These are phyloP conservation scores for Hyaloraphidium curvatum DNA, from an alignment of 192 early-diverging fungal species.

Conservation along the genomic window DNA sequence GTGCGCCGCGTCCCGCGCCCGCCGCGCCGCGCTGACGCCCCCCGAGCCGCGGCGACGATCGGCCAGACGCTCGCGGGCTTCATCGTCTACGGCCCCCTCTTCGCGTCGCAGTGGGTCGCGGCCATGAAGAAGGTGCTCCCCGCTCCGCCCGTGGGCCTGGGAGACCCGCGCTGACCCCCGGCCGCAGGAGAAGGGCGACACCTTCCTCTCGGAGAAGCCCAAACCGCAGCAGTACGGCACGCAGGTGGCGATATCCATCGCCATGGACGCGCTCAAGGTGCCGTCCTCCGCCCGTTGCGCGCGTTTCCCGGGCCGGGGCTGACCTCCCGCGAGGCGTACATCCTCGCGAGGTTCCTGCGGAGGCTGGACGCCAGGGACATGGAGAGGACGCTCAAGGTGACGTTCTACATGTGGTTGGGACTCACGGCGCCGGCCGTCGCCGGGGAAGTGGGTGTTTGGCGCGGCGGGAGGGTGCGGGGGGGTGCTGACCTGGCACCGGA, in stretches of 20 bases:
- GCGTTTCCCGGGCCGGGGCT: no score
- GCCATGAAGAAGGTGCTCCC: background rate
- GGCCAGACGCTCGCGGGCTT: background rate
- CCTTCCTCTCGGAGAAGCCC: background rate
- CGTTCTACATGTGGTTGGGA: no score
- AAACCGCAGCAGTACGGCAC: background rate
- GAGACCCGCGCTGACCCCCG: background rate
- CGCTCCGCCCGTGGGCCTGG: background rate
- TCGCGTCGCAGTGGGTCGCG: background rate
- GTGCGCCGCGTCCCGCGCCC: no score
- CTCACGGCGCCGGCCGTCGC: no score
- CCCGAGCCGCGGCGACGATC: background rate
- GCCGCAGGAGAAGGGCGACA: background rate
- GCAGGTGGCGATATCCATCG: background rate
- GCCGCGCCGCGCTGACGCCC: background rate
- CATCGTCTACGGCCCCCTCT: constrained; percentile 1
- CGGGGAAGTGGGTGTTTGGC: no score
- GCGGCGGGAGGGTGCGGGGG: no score
- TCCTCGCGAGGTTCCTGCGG: no score
- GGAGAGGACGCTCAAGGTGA: no score
- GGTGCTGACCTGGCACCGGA: no score
- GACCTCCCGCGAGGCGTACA: no score
- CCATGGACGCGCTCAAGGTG: background rate
- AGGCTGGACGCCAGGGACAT: no score
- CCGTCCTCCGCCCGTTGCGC: no score